phyloP scores from a whole-genome alignment of 1,284 basidiomycete genomes.

The Wallemia hederae region DNA sequence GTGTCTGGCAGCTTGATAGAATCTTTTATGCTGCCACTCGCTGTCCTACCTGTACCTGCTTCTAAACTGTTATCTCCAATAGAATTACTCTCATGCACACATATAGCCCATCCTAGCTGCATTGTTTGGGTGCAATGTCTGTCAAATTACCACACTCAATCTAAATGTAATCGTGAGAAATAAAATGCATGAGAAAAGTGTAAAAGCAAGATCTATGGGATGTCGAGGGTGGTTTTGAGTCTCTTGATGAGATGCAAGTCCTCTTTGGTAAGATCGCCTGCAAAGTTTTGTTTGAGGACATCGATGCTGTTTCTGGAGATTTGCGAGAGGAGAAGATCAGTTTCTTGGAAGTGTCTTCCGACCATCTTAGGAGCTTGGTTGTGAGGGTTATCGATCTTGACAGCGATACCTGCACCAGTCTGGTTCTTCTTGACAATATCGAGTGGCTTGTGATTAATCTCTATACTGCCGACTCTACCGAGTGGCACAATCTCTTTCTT shows the following conservation, averaged over 20 bases:
- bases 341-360: conserved; percentile 80
- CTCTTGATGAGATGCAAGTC: conserved; percentile 86
- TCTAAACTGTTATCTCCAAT: too few relatives aligned
- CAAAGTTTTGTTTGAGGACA: conserved; percentile 72
- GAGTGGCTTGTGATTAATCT: conserved; percentile 64
- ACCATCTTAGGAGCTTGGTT: conserved; percentile 89
- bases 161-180: neutral
- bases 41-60: too few relatives aligned
- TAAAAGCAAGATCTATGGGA: conserved; percentile 10
- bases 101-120: too few relatives aligned
- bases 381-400: conserved; percentile 92
- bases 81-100: too few relatives aligned
- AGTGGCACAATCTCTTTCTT: conserved; percentile 75
- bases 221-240: conserved; percentile 45
- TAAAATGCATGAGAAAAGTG: neutral
- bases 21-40: too few relatives aligned
- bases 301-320: conserved; percentile 83
- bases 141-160: too few relatives aligned
- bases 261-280: conserved; percentile 60
- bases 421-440: conserved; percentile 74
- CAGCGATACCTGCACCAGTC: conserved; percentile 80
- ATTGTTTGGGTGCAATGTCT: too few relatives aligned
- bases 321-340: conserved; percentile 72
- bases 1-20: too few relatives aligned
- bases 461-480: conserved; percentile 78